These are phyloP conservation scores for Purpureocillium takamizusanense DNA, from an alignment of 2,329 filamentous ascomycete species.

Conservation along the genomic window DNA sequence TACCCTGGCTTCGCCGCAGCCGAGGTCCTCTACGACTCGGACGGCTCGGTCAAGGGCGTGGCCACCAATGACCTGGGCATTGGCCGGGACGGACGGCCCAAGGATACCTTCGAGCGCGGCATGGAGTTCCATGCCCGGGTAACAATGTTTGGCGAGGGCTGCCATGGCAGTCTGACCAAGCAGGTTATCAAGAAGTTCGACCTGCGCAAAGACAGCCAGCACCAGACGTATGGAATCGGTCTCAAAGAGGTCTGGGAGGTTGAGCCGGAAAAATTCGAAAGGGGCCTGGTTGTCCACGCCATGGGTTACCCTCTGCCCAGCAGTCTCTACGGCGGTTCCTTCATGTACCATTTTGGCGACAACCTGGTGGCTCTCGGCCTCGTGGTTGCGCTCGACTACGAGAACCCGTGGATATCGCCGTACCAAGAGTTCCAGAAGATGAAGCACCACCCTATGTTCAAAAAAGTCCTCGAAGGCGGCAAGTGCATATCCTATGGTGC, in stretches of 20 bases:
- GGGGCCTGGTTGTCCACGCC: slow-evolving; percentile 77
- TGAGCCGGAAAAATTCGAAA: slow-evolving; percentile 81
- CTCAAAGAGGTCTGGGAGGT: slow-evolving; percentile 98
- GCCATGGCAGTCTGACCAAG: slow-evolving; percentile 91
- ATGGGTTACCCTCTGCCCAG: slow-evolving; percentile 85
- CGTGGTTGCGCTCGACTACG: slow-evolving; percentile 89
- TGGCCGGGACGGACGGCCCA: slow-evolving; percentile 70
- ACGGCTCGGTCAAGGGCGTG: slow-evolving; percentile 86
- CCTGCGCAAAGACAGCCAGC: slow-evolving; percentile 76
- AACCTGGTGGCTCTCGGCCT: slow-evolving; percentile 89
- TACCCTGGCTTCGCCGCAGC: slow-evolving; percentile 94
- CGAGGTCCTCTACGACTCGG: slow-evolving; percentile 77
- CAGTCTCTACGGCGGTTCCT: slow-evolving; percentile 94
- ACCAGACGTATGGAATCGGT: slow-evolving; percentile 90
- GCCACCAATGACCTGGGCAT: slow-evolving; percentile 94
- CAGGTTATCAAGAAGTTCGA: slow-evolving; percentile 93
- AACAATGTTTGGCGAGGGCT: slow-evolving; percentile 89
- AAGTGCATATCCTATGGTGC: slow-evolving; percentile 97
- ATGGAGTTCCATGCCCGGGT: slow-evolving; percentile 97
- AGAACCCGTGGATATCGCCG: slow-evolving; percentile 92
- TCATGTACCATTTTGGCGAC: slow-evolving; percentile 99
- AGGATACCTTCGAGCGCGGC: slow-evolving; percentile 85
- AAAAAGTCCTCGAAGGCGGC: slow-evolving; percentile 78
- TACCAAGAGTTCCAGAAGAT: slow-evolving; percentile 97
- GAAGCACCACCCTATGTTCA: slow-evolving; percentile 94